Conservation (phyloP, 768 basidiomycete genomes). For the Ramaria rubella region DNA sequence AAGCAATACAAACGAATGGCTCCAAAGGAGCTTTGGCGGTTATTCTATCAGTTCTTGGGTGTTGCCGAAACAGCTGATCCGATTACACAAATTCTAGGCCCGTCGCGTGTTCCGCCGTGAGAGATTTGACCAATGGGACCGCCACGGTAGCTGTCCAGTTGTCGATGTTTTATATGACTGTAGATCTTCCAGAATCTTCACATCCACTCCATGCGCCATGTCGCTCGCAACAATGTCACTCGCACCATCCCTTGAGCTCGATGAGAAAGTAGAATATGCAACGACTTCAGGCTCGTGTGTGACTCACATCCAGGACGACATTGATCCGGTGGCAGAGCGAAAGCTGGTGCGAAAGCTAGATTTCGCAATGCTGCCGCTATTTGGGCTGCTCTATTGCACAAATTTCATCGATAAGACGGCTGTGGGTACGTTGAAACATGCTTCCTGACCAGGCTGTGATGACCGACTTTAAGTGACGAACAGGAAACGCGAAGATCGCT, state of each 20-base stretch:
- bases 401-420: slow-evolving; percentile 32
- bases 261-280: background rate
- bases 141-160: too few species aligned
- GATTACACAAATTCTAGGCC: too few species aligned
- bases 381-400: slow-evolving; percentile 33
- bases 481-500: slow-evolving; percentile 30
- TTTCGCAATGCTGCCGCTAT: slow-evolving; percentile 29
- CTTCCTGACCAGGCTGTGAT: background rate
- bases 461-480: background rate
- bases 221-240: too few species aligned
- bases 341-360: slow-evolving; percentile 4
- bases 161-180: background rate
- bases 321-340: slow-evolving; percentile 1
- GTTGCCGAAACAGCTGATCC: too few species aligned
- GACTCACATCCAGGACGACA: background rate
- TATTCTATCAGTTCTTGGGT: too few species aligned
- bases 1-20: too few species aligned
- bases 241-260: background rate
- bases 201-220: background rate
- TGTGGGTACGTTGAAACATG: background rate
- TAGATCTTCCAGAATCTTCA: background rate
- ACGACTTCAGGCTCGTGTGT: background rate
- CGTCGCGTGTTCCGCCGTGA: too few species aligned
- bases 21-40: too few species aligned
- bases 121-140: too few species aligned